A percentile compares a stretch with the other conserved stretches of the same genome.
Conservation (phyloP, 78 protist species). For the Dictyostelium intermedium region DNA sequence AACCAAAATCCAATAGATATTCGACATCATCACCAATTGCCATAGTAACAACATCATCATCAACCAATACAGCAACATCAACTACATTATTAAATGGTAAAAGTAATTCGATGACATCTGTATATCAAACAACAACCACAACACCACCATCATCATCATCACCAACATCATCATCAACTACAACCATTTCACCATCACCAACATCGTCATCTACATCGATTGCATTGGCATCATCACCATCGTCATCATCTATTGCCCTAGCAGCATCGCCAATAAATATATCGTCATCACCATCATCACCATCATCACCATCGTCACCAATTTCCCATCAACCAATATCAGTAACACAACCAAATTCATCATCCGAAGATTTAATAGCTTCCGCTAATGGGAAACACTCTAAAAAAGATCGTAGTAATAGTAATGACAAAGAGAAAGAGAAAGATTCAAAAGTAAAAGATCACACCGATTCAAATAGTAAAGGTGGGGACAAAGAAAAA, state of each 20-base stretch:
- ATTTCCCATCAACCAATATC: not conserved
- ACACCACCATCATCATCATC: not conserved
- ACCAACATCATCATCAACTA: not conserved
- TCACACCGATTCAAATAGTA: not conserved
- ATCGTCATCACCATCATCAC: not conserved
- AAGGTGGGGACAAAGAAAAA: not conserved
- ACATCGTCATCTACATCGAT: not conserved
- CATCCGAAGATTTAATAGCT: not conserved
- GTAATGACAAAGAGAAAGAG: not conserved
- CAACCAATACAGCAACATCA: not conserved
- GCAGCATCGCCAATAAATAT: not conserved
- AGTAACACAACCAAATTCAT: not conserved
- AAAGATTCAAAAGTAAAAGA: not conserved
- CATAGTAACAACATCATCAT: not conserved
- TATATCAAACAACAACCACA: not conserved
- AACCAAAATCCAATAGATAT: not conserved
- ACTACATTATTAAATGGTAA: not conserved
- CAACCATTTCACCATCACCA: constrained; percentile 6
- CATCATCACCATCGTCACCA: not conserved
- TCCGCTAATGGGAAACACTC: no score
- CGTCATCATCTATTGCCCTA: not conserved
- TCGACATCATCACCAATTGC: not conserved
- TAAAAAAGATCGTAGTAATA: not conserved
- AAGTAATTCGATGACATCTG: not conserved
- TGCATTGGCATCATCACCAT: not conserved